These are phyloP conservation scores for Xylariaceae sp. DNA, from an alignment of 2,329 filamentous ascomycete species.

Conservation along the genomic window DNA sequence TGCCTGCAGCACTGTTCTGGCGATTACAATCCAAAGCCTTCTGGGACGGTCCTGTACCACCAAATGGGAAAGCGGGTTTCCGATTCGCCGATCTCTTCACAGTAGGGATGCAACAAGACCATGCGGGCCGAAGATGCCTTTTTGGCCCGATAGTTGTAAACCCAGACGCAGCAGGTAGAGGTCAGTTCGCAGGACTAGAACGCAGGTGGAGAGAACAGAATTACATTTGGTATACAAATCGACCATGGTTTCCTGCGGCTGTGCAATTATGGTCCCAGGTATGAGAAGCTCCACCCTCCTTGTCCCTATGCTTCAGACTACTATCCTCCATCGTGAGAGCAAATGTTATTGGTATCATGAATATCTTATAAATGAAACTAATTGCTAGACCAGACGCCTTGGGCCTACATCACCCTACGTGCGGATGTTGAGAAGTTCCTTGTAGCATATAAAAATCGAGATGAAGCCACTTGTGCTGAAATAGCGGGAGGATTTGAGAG, in stretches of 20 bases:
- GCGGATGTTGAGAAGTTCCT: background rate
- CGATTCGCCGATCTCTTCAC: background rate
- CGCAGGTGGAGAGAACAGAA: background rate
- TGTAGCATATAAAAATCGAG: background rate
- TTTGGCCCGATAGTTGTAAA: background rate
- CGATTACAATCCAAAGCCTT: slow-evolving; percentile 8
- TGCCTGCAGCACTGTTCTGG: slow-evolving; percentile 2
- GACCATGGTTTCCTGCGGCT: background rate
- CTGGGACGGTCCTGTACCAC: slow-evolving; percentile 1
- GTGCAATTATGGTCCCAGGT: background rate
- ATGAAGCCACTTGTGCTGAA: background rate
- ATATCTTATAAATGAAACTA: too few species aligned
- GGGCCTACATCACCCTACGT: background rate
- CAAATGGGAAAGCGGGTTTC: background rate
- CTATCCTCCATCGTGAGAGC: too few species aligned
- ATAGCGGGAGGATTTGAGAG: background rate
- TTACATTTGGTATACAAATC: background rate
- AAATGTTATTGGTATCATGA: too few species aligned
- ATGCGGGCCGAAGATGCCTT: too few species aligned
- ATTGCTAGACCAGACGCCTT: background rate
- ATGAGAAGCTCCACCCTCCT: background rate
- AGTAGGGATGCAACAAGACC: too few species aligned
- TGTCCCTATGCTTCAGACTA: too few species aligned
- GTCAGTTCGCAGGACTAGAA: background rate
- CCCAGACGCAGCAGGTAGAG: background rate